Evolutionary conservation across 2,329 filamentous ascomycete genomes (phyloP).

Genomic region (Alternaria incomplexa): DNA sequence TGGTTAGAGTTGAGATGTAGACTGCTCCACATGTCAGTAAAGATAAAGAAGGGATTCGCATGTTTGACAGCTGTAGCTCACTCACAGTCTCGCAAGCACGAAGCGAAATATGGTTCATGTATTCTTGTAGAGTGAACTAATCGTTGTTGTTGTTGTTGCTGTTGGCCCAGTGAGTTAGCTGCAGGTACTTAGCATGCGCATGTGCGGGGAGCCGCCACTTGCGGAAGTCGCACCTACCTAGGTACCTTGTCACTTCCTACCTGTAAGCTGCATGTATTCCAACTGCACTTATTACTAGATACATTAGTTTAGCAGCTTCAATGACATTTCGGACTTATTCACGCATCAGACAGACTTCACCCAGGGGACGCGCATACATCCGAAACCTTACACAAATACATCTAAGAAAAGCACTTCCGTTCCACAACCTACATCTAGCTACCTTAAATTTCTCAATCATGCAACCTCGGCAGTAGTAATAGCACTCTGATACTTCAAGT

Average conservation of each 20-base stretch:
- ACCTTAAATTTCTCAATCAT: background rate
- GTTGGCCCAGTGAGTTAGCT: background rate
- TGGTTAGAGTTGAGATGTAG: background rate
- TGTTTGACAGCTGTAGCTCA: background rate
- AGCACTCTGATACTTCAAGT: constrained; percentile 23
- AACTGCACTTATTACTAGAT: background rate
- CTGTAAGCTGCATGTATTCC: background rate
- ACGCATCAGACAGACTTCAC: background rate
- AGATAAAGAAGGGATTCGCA: background rate
- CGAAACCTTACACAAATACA: background rate
- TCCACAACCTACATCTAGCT: background rate
- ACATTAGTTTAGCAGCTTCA: background rate
- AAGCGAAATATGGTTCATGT: background rate
- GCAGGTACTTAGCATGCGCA: background rate
- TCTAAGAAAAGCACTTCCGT: background rate
- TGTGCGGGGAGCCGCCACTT: background rate
- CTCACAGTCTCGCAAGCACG: background rate
- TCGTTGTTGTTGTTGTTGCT: background rate
- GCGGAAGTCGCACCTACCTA: background rate
- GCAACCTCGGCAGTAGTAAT: constrained; percentile 21
- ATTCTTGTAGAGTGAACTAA: background rate
- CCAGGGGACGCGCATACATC: background rate
- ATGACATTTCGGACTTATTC: no score
- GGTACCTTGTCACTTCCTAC: background rate
- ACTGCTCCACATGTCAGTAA: background rate